These are phyloP conservation scores for Cordia subcordata DNA, from an alignment of 257 asterid species.

Conservation along the genomic window DNA sequence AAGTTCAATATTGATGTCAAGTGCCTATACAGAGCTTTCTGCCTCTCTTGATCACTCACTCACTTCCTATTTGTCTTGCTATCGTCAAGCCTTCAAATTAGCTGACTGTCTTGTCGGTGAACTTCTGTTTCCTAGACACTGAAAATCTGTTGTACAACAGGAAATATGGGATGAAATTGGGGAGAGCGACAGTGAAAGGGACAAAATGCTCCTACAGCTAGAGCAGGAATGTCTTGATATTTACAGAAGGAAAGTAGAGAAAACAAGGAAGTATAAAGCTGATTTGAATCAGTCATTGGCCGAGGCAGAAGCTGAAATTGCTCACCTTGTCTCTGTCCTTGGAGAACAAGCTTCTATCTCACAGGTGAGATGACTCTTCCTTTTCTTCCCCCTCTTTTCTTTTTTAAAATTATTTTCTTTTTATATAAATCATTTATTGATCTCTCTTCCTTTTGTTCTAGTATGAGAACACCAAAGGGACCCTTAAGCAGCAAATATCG, in stretches of 20 bases:
- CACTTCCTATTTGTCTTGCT: no score
- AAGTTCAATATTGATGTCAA: no score
- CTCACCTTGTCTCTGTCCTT: conserved; percentile 52
- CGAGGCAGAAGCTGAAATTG: conserved; percentile 60
- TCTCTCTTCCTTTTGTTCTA: conserved; percentile 8
- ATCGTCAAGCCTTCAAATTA: background rate
- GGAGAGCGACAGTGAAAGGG: conserved; percentile 61
- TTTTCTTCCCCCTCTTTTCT: no score
- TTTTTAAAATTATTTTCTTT: conserved; percentile 1
- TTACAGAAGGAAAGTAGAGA: conserved; percentile 61
- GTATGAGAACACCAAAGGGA: conserved; percentile 42
- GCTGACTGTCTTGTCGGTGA: conserved; percentile 1
- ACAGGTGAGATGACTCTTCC: conserved; percentile 33
- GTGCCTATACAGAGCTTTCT: no score
- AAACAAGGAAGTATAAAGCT: conserved; percentile 52
- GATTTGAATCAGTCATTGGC: conserved; percentile 55
- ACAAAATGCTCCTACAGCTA: conserved; percentile 67
- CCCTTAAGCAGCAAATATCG: conserved; percentile 54
- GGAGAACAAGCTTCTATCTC: conserved; percentile 52
- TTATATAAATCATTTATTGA: conserved; percentile 9
- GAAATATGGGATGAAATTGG: conserved; percentile 80
- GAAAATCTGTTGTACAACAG: conserved; percentile 21
- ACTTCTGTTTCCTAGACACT: background rate
- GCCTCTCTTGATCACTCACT: no score
- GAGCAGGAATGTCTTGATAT: conserved; percentile 82